Conservation (phyloP, 106 monocot genomes). For the Apostasia ramifera region DNA sequence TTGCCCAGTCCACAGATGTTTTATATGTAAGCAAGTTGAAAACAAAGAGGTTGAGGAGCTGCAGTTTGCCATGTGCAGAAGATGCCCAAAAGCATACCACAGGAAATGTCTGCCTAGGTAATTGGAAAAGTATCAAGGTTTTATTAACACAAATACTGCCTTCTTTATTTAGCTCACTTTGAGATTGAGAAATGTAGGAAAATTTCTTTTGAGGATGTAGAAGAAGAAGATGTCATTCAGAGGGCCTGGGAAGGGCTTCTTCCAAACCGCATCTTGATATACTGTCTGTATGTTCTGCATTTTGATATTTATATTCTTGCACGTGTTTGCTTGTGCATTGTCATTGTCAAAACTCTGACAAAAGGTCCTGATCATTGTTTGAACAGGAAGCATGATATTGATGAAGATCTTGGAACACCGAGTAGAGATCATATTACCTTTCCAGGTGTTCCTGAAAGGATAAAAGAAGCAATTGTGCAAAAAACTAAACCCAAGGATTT, state of each 20-base stretch:
- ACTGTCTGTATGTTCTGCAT: conserved; percentile 52
- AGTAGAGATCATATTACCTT: conserved; percentile 62
- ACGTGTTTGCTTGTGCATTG: neutral
- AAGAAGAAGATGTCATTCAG: conserved; percentile 31
- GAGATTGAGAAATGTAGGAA: neutral
- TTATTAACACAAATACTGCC: too few relatives aligned
- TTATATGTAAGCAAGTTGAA: conserved; percentile 67
- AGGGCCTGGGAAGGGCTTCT: conserved; percentile 85
- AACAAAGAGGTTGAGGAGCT: conserved; percentile 48
- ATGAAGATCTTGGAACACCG: conserved; percentile 49
- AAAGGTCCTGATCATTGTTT: neutral
- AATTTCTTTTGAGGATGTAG: conserved; percentile 48
- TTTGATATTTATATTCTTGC: neutral
- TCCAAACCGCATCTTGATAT: conserved; percentile 76
- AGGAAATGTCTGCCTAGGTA: conserved; percentile 95
- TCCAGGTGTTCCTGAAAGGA: conserved; percentile 26
- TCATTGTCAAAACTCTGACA: neutral
- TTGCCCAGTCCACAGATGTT: conserved; percentile 82
- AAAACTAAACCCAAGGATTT: conserved; percentile 15
- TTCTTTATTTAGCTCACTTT: neutral
- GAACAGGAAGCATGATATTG: conserved; percentile 63
- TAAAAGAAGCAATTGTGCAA: conserved; percentile 8
- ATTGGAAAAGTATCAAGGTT: neutral
- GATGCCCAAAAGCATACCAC: conserved; percentile 91
- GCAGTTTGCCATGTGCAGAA: conserved; percentile 91